phyloP scores from a whole-genome alignment of 306 rosid species.

The Vigna mungo region DNA sequence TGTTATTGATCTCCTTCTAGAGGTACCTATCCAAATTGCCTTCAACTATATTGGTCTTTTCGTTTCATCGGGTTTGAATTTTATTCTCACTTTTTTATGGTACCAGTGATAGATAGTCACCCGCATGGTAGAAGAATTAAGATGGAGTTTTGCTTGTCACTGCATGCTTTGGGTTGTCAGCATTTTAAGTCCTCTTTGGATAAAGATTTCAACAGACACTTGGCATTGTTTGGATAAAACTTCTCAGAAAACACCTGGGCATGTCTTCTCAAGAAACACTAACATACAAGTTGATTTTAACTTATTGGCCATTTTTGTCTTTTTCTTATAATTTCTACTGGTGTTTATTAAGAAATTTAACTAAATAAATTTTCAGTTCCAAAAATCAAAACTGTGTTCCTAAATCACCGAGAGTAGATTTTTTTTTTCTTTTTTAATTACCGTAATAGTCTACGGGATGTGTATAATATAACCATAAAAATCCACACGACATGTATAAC shows the following conservation, averaged over 20 bases:
- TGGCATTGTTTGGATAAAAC: not conserved
- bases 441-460: too few species aligned
- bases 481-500: not conserved
- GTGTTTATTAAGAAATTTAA: not conserved
- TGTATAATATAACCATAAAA: not conserved
- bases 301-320: not conserved
- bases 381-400: slow-evolving; percentile 2
- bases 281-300: too few species aligned
- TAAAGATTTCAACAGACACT: not conserved
- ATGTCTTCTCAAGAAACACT: too few species aligned
- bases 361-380: not conserved
- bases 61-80: not conserved
- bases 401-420: not conserved
- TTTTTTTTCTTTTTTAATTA: not conserved
- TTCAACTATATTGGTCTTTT: not conserved
- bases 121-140: not conserved
- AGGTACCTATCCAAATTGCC: slow-evolving; percentile 55
- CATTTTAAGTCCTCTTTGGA: not conserved
- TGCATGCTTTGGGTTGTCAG: slow-evolving; percentile 2
- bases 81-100: not conserved
- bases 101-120: not conserved
- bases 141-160: not conserved
- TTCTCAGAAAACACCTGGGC: not conserved
- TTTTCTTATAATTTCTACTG: not conserved
- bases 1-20: slow-evolving; percentile 76